Conservation (phyloP, 2,329 filamentous ascomycete species). For the Cephalotrichum gorgonifer region DNA sequence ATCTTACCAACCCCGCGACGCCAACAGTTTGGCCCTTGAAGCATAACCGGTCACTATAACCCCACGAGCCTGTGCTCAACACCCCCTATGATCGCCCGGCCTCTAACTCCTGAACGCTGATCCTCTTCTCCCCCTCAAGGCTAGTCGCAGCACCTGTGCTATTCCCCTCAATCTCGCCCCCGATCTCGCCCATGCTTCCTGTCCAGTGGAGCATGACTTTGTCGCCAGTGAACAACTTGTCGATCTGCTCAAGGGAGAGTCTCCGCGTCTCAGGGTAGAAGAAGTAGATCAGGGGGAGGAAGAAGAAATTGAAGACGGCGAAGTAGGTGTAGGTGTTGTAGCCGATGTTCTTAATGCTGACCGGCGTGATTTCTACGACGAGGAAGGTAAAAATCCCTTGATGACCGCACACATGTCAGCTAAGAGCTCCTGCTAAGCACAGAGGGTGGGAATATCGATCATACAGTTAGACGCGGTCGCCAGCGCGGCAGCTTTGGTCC, state of each 20-base stretch:
- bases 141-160: no score
- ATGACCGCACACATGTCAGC: no score
- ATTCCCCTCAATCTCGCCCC: slow-evolving; percentile 9
- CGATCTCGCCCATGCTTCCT: slow-evolving; percentile 18
- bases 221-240: slow-evolving; percentile 23
- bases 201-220: slow-evolving; percentile 21
- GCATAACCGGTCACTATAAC: no score
- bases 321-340: slow-evolving; percentile 27
- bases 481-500: slow-evolving; percentile 24
- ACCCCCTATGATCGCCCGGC: no score
- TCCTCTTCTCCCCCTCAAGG: no score
- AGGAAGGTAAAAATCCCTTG: slow-evolving; percentile 22
- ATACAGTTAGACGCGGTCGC: slow-evolving; percentile 24
- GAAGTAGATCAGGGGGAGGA: slow-evolving; percentile 35
- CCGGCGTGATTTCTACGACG: slow-evolving; percentile 47
- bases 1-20: no score
- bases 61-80: no score
- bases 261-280: slow-evolving; percentile 38
- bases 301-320: slow-evolving; percentile 23
- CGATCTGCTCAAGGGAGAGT: slow-evolving; percentile 38
- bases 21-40: no score
- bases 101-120: no score
- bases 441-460: no score
- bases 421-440: no score
- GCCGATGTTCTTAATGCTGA: slow-evolving; percentile 27